Evolutionary conservation across 345 rosid species (phyloP), one percentile per base, ranked within the genome.

Genomic region (Salix caprea): DNA sequence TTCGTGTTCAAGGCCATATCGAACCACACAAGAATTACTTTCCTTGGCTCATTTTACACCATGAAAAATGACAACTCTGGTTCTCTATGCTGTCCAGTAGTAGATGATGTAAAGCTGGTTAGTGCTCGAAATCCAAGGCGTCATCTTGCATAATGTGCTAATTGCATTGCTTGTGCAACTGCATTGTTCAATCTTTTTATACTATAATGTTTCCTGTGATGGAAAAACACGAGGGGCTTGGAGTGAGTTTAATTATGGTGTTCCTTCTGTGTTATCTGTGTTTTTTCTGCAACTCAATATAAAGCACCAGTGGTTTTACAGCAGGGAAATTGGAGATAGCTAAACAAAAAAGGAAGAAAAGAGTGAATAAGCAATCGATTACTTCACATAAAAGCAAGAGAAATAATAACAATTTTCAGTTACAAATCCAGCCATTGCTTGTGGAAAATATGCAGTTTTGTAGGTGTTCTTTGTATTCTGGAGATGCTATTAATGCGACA

Each of bases 21-120:
- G 13, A 48, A 62, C 0, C 90, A 78, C 76, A 90, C 97, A 0
- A 83, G 92, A 28, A 77, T 93, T 50, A 85, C 82, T 81, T 90
- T 93, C 87, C 74, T 82, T 10, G 90, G 97, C 89, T 86, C 97
- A 2, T 86, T 74, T 78, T 91, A 91, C 69, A 76, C 80, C 73
- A 91, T 85, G 90, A 89, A 76, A 73, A 88, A 78, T 21, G 94
- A 90, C 77, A 80, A 88, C 82, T 87, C 91, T 9, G 94, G 93
- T 13, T 87, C 94, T 16, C 87, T 93, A 2, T 93, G 98, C 48
- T 94, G 98, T 19, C 97, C 97, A 6, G 90, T 93, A 7, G 21
- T 93, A 15, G 97, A 93, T 78, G 92, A 88, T 46, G 89, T 90
- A 28, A 89, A 70, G 82, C 77, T 91, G 42, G 69, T 91, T 44